Conservation (phyloP, 1,284 basidiomycete species). For the Austroboletus niveus region DNA sequence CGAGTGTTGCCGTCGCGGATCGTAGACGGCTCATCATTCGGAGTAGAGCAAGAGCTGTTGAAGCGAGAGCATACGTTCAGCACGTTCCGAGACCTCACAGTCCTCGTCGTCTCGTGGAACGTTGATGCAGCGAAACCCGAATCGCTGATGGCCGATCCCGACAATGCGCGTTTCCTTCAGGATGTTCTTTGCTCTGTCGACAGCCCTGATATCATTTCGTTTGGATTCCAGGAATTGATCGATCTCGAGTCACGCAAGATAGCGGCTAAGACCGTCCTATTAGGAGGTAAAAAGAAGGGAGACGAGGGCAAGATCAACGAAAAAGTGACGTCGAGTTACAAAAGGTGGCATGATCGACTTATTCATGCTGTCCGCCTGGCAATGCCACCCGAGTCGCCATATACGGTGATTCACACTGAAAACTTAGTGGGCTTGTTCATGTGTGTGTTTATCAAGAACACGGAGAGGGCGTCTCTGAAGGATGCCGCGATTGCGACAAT, state of each 20-base stretch:
- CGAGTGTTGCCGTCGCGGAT: background rate
- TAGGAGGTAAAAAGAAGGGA: conserved; percentile 68
- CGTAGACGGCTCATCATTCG: conserved; percentile 4
- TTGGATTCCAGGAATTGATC: conserved; percentile 95
- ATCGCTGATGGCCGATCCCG: conserved; percentile 57
- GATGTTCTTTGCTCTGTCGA: conserved; percentile 70
- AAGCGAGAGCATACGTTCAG: conserved; percentile 79
- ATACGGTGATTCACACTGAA: conserved; percentile 82
- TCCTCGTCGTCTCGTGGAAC: conserved; percentile 93
- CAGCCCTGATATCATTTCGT: conserved; percentile 85
- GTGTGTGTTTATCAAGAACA: conserved; percentile 80
- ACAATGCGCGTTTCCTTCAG: conserved; percentile 72
- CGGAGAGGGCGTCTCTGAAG: conserved; percentile 57
- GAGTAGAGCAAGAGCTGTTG: conserved; percentile 68
- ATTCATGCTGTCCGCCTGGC: conserved; percentile 66
- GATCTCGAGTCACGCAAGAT: conserved; percentile 91
- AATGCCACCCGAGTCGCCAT: conserved; percentile 68
- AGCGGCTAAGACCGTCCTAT: conserved; percentile 84
- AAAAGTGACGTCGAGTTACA: conserved; percentile 82
- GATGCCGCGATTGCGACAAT: conserved; percentile 78
- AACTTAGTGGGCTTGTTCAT: conserved; percentile 90
- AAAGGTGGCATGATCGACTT: conserved; percentile 86
- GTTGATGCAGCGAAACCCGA: conserved; percentile 86
- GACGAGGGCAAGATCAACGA: conserved; percentile 68
- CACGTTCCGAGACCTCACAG: conserved; percentile 72